Evolutionary conservation across 1,284 basidiomycete genomes (phyloP).

Genomic region (Microbotryum violaceum): DNA sequence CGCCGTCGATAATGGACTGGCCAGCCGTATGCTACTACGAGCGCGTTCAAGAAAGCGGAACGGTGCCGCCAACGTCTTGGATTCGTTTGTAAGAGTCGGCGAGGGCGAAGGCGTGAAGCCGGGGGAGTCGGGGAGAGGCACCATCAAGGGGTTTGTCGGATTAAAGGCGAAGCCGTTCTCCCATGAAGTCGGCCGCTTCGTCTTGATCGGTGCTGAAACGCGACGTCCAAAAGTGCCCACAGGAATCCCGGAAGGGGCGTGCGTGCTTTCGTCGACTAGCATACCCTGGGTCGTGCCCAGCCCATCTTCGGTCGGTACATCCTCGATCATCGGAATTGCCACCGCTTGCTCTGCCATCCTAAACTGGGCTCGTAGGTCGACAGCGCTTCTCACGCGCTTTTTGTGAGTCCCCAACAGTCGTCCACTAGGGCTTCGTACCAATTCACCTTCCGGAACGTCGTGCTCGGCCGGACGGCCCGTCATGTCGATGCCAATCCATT

Average conservation of each 20-base stretch:
- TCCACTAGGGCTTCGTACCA: conserved; percentile 20
- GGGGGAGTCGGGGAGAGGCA: conserved; percentile 11
- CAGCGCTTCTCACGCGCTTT: conserved; percentile 17
- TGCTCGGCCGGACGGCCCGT: conserved; percentile 5
- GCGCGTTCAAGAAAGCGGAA: too few relatives aligned
- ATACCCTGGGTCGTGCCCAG: not conserved
- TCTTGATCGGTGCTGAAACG: not conserved
- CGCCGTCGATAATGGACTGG: too few relatives aligned
- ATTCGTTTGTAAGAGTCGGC: conserved; percentile 8
- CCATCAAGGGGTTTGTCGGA: conserved; percentile 7
- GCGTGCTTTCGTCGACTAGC: conserved; percentile 5
- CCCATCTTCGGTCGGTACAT: not conserved
- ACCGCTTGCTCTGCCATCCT: conserved; percentile 5
- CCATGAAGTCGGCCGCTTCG: conserved; percentile 1
- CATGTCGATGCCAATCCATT: conserved; percentile 23
- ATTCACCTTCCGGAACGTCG: conserved; percentile 12
- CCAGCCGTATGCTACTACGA: too few relatives aligned
- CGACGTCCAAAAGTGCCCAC: not conserved
- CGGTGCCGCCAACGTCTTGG: not conserved
- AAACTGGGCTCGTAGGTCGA: conserved; percentile 25
- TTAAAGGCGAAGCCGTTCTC: conserved; percentile 16
- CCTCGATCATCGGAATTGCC: conserved; percentile 6
- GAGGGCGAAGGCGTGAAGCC: conserved; percentile 3
- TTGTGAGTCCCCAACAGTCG: conserved; percentile 13
- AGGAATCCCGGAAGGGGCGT: conserved; percentile 11